Conservation (phyloP, 805 yeast species). For the Metschnikowia lochheadii region DNA sequence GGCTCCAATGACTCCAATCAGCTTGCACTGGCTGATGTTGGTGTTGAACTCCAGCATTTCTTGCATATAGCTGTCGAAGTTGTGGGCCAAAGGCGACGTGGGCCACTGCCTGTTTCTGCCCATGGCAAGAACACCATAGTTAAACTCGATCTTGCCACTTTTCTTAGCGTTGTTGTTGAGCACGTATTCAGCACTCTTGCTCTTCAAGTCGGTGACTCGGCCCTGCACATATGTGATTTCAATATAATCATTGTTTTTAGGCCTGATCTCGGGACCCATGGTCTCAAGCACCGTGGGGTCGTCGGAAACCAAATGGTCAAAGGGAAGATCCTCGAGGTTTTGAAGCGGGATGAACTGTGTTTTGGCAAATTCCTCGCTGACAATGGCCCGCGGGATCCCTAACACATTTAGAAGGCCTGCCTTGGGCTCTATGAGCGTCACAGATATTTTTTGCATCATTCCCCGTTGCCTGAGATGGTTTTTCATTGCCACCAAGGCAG, state of each 20-base stretch:
- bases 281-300: slow-evolving; percentile 19
- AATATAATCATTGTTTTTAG: slow-evolving; percentile 12
- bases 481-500: slow-evolving; percentile 30
- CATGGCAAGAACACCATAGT: slow-evolving; percentile 44
- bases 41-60: slow-evolving; percentile 40
- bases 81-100: slow-evolving; percentile 45
- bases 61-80: slow-evolving; percentile 30
- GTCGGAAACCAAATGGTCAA: slow-evolving; percentile 26
- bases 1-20: slow-evolving; percentile 44
- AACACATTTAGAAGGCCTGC: slow-evolving; percentile 38
- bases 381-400: slow-evolving; percentile 38
- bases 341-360: slow-evolving; percentile 35
- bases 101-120: slow-evolving; percentile 55
- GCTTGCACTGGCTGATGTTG: slow-evolving; percentile 30
- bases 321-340: slow-evolving; percentile 25
- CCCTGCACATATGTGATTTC: slow-evolving; percentile 32
- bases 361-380: slow-evolving; percentile 35
- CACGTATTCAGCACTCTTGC: slow-evolving; percentile 24
- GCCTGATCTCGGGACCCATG: slow-evolving; percentile 9
- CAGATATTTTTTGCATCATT: slow-evolving; percentile 18
- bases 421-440: slow-evolving; percentile 38
- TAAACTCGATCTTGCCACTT: slow-evolving; percentile 33
- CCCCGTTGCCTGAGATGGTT: slow-evolving; percentile 20
- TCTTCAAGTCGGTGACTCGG: slow-evolving; percentile 23
- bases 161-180: slow-evolving; percentile 14